Conservation (phyloP, 176 grass and related monocot species). For the Ampelocalamus luodianensis region DNA sequence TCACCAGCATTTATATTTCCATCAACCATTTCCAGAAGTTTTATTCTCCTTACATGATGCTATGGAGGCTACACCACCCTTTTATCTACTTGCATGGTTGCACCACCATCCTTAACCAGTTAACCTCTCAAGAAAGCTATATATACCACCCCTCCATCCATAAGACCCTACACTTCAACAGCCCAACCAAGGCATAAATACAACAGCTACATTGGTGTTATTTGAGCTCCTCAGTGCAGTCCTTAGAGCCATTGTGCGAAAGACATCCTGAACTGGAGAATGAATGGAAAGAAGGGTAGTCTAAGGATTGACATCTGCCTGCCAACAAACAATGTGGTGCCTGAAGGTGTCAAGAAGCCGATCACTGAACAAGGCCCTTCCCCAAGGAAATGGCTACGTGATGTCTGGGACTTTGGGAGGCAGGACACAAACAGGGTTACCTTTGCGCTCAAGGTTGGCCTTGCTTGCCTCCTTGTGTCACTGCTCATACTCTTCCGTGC, state of each 20-base stretch:
- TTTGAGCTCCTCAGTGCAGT: conserved; percentile 26
- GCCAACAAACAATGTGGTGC: conserved; percentile 36
- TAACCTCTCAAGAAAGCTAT: conserved; percentile 41
- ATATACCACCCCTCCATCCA: conserved; percentile 48
- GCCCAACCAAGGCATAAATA: conserved; percentile 22
- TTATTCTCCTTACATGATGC: conserved; percentile 50
- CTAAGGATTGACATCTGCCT: conserved; percentile 66
- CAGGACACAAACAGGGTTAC: conserved; percentile 71
- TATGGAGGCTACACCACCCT: conserved; percentile 42
- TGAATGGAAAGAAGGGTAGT: conserved; percentile 83
- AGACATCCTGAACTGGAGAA: conserved; percentile 53
- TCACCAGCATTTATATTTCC: conserved; percentile 45
- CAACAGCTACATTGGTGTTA: conserved; percentile 2
- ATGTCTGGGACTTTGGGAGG: conserved; percentile 70
- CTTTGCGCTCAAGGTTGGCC: conserved; percentile 80
- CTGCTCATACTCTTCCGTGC: conserved; percentile 75
- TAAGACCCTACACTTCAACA: conserved; percentile 55
- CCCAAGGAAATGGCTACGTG: conserved; percentile 65
- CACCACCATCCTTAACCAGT: conserved; percentile 45
- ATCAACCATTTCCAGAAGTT: conserved; percentile 48
- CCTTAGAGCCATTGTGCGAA: conserved; percentile 26
- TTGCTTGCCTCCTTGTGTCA: conserved; percentile 83
- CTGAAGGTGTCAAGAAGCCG: conserved; percentile 49
- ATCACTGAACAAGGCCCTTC: conserved; percentile 6
- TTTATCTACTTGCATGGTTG: conserved; percentile 65